phyloP scores from a whole-genome alignment of 192 early-diverging fungal species.

The Cladochytrium replicatum region DNA sequence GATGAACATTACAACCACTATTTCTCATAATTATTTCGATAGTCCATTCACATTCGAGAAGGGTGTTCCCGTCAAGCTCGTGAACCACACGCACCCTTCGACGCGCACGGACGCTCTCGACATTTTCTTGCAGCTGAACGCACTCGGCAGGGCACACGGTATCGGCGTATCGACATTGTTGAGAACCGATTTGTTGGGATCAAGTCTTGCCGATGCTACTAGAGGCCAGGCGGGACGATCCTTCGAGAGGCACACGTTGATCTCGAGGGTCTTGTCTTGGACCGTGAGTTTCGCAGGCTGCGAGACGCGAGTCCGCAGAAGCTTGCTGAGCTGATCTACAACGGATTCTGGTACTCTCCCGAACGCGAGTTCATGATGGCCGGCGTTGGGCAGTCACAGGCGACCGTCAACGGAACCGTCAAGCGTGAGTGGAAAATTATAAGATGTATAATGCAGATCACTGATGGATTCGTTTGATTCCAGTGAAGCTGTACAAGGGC shows the following conservation, averaged over 20 bases:
- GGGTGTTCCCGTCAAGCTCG: slow-evolving; percentile 82
- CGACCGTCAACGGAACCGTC: slow-evolving; percentile 83
- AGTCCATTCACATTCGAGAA: slow-evolving; percentile 75
- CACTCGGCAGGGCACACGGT: slow-evolving; percentile 89
- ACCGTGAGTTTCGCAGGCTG: slow-evolving; percentile 88
- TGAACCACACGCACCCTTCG: slow-evolving; percentile 76
- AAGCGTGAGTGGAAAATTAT: slow-evolving; percentile 49
- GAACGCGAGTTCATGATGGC: slow-evolving; percentile 85
- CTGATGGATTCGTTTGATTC: too few relatives aligned
- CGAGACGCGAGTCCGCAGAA: slow-evolving; percentile 54
- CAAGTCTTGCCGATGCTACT: slow-evolving; percentile 97
- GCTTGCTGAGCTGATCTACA: slow-evolving; percentile 82
- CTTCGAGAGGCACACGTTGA: slow-evolving; percentile 91
- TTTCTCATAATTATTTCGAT: too few relatives aligned
- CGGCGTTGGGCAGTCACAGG: slow-evolving; percentile 72
- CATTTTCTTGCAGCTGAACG: slow-evolving; percentile 94
- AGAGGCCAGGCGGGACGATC: slow-evolving; percentile 96
- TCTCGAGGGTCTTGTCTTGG: slow-evolving; percentile 87
- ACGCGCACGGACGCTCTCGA: slow-evolving; percentile 63
- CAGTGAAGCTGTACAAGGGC: slow-evolving; percentile 95
- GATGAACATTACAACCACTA: background rate
- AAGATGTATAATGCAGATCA: background rate
- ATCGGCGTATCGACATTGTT: slow-evolving; percentile 99
- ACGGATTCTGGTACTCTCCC: slow-evolving; percentile 94
- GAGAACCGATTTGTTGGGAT: slow-evolving; percentile 98